phyloP scores from a whole-genome alignment of 257 asterid species.

The Solanum sejunctum region DNA sequence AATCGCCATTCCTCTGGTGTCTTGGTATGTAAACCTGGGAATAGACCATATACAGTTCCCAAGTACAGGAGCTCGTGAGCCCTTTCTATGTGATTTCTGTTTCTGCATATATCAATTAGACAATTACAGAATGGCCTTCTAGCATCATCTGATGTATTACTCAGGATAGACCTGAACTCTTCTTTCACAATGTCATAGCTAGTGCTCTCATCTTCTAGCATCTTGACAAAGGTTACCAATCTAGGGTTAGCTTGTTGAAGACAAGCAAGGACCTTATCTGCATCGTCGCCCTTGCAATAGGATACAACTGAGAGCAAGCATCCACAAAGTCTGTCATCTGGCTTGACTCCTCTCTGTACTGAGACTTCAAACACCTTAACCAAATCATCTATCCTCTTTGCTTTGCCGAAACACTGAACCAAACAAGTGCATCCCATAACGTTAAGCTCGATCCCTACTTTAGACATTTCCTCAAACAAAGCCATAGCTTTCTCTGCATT shows the following conservation, averaged over 20 bases:
- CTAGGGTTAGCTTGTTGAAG: conserved; percentile 31
- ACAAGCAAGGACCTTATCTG: conserved; percentile 55
- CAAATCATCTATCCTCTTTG: conserved; percentile 58
- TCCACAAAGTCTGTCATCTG: conserved; percentile 84
- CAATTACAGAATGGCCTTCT: conserved; percentile 87
- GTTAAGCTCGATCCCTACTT: conserved; percentile 40
- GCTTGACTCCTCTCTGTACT: conserved; percentile 46
- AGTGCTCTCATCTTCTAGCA: conserved; percentile 20
- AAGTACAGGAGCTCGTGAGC: conserved; percentile 74
- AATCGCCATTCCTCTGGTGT: conserved; percentile 78
- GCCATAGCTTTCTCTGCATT: conserved; percentile 68
- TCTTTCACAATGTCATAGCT: conserved; percentile 34
- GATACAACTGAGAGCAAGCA: conserved; percentile 78
- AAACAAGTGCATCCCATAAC: conserved; percentile 95
- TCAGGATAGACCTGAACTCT: conserved; percentile 45
- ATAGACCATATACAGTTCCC: conserved; percentile 62
- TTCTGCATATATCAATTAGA: conserved; percentile 71
- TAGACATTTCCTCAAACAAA: conserved; percentile 64
- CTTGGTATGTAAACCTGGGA: conserved; percentile 83
- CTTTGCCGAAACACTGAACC: conserved; percentile 79
- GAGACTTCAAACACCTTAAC: conserved; percentile 50
- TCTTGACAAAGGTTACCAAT: conserved; percentile 34
- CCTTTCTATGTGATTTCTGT: conserved; percentile 28
- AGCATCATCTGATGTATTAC: conserved; percentile 51
- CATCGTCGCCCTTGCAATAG: conserved; percentile 48